Evolutionary conservation across 352 stramenopile species (phyloP).

Genomic region (Globisporangium emineosum): DNA sequence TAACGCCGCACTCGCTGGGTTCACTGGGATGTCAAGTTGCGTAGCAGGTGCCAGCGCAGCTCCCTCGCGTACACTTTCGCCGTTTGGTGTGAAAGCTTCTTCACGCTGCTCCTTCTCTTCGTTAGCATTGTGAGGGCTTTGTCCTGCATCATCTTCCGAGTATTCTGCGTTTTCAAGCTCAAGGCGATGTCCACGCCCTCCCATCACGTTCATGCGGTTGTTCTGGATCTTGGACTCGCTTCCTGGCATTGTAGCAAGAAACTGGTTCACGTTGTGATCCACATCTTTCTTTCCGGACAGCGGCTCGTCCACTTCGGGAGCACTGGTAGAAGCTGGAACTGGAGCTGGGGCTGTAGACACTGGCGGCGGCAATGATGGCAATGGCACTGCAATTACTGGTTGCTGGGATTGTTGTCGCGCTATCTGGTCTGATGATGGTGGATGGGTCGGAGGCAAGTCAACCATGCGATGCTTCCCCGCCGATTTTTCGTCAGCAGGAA

Average conservation of each 20-base stretch:
- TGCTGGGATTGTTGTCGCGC: conserved; percentile 13
- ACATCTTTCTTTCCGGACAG: conserved; percentile 48
- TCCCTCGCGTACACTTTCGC: neutral
- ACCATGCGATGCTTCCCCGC: conserved; percentile 40
- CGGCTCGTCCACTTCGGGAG: conserved; percentile 43
- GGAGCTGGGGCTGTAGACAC: neutral
- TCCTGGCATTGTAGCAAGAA: conserved; percentile 83
- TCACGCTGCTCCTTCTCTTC: neutral
- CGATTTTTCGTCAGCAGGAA: conserved; percentile 48
- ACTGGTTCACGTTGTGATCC: conserved; percentile 62
- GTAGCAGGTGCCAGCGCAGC: neutral
- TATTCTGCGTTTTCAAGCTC: conserved; percentile 64
- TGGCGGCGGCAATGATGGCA: conserved; percentile 2
- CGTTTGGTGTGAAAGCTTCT: neutral
- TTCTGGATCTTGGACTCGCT: conserved; percentile 92
- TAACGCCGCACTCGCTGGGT: neutral
- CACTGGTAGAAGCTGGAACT: neutral
- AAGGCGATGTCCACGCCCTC: conserved; percentile 85
- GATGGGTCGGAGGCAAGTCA: conserved; percentile 24
- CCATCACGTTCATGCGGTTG: conserved; percentile 89
- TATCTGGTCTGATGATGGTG: conserved; percentile 9
- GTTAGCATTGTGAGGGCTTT: conserved; percentile 15
- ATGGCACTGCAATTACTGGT: neutral
- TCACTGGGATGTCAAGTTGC: neutral
- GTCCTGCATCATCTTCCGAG: conserved; percentile 32